These are phyloP conservation scores for Whalleya microplaca DNA, from an alignment of 2,329 filamentous ascomycete genomes.

Conservation along the genomic window DNA sequence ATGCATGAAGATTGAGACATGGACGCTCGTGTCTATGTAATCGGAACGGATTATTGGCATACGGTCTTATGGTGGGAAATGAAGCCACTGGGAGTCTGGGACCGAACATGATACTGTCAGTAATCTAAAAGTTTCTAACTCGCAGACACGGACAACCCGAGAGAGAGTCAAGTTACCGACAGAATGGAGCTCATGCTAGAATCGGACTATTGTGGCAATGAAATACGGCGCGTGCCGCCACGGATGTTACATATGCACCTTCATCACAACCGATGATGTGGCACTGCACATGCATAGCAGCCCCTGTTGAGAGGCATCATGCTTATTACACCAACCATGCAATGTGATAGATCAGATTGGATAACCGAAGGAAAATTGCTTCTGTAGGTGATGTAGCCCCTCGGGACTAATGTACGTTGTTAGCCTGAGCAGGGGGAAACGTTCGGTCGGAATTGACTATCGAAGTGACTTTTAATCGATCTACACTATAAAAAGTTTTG, in stretches of 20 bases:
- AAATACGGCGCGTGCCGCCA: background rate
- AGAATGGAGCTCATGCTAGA: background rate
- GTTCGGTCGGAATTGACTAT: background rate
- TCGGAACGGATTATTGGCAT: background rate
- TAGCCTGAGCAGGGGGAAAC: background rate
- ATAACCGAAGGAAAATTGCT: background rate
- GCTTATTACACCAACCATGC: background rate
- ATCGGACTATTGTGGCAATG: background rate
- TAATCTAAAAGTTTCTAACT: background rate
- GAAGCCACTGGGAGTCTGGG: background rate
- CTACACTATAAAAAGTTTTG: background rate
- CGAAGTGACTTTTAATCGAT: background rate
- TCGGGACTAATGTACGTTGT: background rate
- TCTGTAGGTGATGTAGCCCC: background rate
- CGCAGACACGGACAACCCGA: background rate
- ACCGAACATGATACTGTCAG: background rate
- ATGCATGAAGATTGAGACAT: constrained; percentile 8
- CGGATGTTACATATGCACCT: background rate
- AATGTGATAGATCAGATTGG: background rate
- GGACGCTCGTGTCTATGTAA: background rate
- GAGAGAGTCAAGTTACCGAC: background rate
- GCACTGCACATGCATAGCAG: background rate
- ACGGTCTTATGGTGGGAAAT: background rate
- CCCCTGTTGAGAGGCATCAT: background rate
- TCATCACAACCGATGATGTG: background rate